These are phyloP conservation scores for Musa balbisiana DNA, from an alignment of 202 grass and related monocot species.

Conservation along the genomic window DNA sequence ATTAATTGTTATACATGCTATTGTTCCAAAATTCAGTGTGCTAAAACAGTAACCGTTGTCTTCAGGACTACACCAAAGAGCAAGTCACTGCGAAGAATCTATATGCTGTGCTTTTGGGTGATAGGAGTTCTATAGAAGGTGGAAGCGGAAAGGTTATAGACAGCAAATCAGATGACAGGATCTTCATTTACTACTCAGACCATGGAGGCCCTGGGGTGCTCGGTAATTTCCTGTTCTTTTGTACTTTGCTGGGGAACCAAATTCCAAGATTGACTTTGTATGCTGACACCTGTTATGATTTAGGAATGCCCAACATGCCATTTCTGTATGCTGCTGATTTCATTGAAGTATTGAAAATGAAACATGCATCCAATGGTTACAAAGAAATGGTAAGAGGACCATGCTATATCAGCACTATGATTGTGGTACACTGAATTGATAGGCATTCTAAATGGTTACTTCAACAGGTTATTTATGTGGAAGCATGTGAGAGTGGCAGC, in stretches of 20 bases:
- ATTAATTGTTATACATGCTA: neutral
- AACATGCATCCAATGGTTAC: constrained; percentile 69
- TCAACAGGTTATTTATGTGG: constrained; percentile 77
- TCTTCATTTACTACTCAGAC: constrained; percentile 94
- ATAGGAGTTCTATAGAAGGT: constrained; percentile 66
- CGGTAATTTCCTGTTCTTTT: constrained; percentile 25
- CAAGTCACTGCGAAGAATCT: constrained; percentile 71
- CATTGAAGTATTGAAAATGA: constrained; percentile 60
- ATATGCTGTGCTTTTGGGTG: constrained; percentile 72
- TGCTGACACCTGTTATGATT: neutral
- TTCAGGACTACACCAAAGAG: constrained; percentile 65
- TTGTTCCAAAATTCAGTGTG: neutral
- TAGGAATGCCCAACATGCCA: constrained; percentile 82
- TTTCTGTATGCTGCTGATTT: constrained; percentile 76
- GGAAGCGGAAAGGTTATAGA: constrained; percentile 90
- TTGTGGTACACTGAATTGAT: neutral
- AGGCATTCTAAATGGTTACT: neutral
- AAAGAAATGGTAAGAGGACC: constrained; percentile 62
- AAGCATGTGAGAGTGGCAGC: constrained; percentile 93
- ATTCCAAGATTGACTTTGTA: neutral
- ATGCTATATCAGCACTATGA: neutral
- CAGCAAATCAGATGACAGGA: constrained; percentile 72
- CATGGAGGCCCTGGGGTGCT: constrained; percentile 93
- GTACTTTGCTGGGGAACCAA: constrained; percentile 2
- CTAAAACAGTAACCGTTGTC: neutral